phyloP scores from a whole-genome alignment of 1,284 basidiomycete genomes.

The Moniliophthora roreri region DNA sequence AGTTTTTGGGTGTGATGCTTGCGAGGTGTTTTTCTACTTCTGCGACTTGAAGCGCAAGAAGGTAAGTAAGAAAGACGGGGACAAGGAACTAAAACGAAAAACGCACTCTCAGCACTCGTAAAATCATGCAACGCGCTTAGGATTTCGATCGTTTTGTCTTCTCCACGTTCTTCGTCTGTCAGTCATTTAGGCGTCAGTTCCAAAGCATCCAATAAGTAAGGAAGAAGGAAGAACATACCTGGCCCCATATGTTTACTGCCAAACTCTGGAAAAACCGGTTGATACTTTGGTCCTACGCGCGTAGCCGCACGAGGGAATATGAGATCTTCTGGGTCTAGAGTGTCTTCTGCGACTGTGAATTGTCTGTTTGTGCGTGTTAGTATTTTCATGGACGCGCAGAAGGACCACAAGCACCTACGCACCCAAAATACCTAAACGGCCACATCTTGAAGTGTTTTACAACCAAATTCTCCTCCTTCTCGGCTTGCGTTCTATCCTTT shows the following conservation, averaged over 20 bases:
- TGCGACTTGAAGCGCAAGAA: slow-evolving; percentile 37
- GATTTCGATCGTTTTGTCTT: slow-evolving; percentile 72
- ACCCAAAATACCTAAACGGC: slow-evolving; percentile 98
- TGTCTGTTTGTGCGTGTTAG: slow-evolving; percentile 46
- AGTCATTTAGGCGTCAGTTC: slow-evolving; percentile 21
- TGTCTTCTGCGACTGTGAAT: slow-evolving; percentile 90
- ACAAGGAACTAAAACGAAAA: slow-evolving; percentile 20
- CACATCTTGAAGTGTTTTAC: slow-evolving; percentile 89
- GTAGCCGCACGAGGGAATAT: slow-evolving; percentile 93
- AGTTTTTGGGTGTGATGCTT: slow-evolving; percentile 43
- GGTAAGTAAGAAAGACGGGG: slow-evolving; percentile 22
- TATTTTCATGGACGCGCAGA: slow-evolving; percentile 11
- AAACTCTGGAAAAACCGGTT: slow-evolving; percentile 61
- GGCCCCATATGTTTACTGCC: slow-evolving; percentile 35
- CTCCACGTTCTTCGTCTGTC: slow-evolving; percentile 61
- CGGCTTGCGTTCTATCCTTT: slow-evolving; percentile 65
- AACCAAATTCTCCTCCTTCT: slow-evolving; percentile 74
- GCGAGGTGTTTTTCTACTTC: slow-evolving; percentile 64
- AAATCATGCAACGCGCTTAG: slow-evolving; percentile 63
- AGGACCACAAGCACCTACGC: slow-evolving; percentile 29
- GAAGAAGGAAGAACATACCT: slow-evolving; percentile 31
- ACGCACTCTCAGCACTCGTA: slow-evolving; percentile 62
- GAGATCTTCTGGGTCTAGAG: slow-evolving; percentile 93
- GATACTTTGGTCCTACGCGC: slow-evolving; percentile 85
- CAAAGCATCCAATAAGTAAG: too few species aligned